Percentiles rank a stretch among this genome's conserved stretches.
These are phyloP conservation scores for Delitschia confertaspora DNA, from an alignment of 495 filamentous ascomycete genomes.

Conservation along the genomic window DNA sequence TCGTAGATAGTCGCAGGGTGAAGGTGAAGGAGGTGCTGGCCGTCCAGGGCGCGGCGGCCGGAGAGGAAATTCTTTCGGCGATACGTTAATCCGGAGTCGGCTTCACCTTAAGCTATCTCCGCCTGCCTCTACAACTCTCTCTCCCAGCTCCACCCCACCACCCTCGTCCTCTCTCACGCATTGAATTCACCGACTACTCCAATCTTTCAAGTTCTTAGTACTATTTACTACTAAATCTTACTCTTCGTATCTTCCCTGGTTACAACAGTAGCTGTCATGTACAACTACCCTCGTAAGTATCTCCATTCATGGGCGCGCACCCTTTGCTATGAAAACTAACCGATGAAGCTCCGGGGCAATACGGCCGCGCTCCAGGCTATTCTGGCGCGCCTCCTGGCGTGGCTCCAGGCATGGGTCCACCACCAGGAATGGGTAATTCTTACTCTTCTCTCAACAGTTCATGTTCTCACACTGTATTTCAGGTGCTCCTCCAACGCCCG, in stretches of 20 bases:
- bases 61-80: too few relatives aligned
- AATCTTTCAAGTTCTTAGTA: not conserved
- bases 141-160: too few relatives aligned
- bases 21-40: too few relatives aligned
- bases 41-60: too few relatives aligned
- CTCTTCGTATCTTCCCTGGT: conserved; percentile 7
- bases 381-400: conserved; percentile 53
- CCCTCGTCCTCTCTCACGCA: too few relatives aligned
- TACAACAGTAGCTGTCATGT: conserved; percentile 45
- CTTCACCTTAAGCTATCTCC: too few relatives aligned
- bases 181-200: too few relatives aligned
- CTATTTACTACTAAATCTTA: not conserved
- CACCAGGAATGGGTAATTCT: conserved; percentile 76
- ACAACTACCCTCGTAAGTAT: conserved; percentile 70
- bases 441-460: conserved; percentile 14
- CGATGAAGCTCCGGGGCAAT: conserved; percentile 39
- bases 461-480: conserved; percentile 7
- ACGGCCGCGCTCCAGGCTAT: conserved; percentile 65
- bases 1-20: too few relatives aligned
- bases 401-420: conserved; percentile 59
- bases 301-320: not conserved
- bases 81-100: too few relatives aligned
- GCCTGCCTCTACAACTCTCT: too few relatives aligned
- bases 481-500: conserved; percentile 65
- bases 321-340: not conserved